phyloP scores from a whole-genome alignment of 441 rosid species.

The Erodium texanum region DNA sequence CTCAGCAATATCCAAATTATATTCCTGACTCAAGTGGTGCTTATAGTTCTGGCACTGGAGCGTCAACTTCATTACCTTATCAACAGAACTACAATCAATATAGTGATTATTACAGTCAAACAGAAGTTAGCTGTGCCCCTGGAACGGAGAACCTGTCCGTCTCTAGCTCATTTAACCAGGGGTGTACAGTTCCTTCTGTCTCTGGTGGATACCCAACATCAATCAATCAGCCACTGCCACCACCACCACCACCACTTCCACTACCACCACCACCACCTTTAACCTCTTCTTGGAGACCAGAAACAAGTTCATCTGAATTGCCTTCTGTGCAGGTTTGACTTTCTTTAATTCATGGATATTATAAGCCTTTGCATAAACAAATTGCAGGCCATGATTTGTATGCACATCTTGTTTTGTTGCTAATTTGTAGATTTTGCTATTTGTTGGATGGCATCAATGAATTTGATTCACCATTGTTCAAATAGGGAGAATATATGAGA shows the following conservation, averaged over 20 bases:
- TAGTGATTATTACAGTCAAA: slow-evolving; percentile 75
- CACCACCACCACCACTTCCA: slow-evolving; percentile 19
- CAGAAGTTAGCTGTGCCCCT: slow-evolving; percentile 96
- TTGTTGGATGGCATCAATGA: not conserved
- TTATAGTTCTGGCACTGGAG: slow-evolving; percentile 44
- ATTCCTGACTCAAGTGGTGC: slow-evolving; percentile 42
- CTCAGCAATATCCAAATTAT: slow-evolving; percentile 64
- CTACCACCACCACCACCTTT: slow-evolving; percentile 30
- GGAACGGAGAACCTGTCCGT: slow-evolving; percentile 79
- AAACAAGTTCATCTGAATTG: slow-evolving; percentile 40
- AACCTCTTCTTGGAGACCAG: slow-evolving; percentile 61
- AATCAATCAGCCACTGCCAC: slow-evolving; percentile 38
- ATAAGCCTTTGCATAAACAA: slow-evolving; percentile 12
- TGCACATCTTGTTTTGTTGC: not conserved
- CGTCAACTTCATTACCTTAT: slow-evolving; percentile 49
- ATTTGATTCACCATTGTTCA: not conserved
- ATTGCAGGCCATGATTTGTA: slow-evolving; percentile 5
- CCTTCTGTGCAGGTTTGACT: slow-evolving; percentile 62
- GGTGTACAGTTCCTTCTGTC: slow-evolving; percentile 46
- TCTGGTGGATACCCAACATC: slow-evolving; percentile 47
- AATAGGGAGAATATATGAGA: not conserved
- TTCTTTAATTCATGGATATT: slow-evolving; percentile 15
- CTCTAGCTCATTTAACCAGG: slow-evolving; percentile 44
- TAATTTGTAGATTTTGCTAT: not conserved
- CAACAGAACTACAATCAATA: slow-evolving; percentile 81